Evolutionary conservation across 139 green algal species (phyloP).

Genomic region (Micractinium conductrix): DNA sequence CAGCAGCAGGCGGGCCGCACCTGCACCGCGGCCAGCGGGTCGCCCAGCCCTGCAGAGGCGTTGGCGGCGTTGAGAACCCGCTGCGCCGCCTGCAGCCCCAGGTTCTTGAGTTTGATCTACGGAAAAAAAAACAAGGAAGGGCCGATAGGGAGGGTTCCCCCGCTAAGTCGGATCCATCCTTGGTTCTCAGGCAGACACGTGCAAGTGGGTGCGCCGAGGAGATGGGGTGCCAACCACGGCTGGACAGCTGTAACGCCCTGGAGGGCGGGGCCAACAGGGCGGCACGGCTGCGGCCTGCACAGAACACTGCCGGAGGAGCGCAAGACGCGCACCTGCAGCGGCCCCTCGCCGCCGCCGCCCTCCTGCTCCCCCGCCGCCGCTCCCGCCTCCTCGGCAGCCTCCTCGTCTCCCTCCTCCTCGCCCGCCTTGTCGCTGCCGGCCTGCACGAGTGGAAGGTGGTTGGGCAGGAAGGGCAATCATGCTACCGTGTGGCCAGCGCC

Average conservation of each 20-base stretch:
- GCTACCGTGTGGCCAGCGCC: too few species aligned
- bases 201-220: too few species aligned
- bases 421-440: background rate
- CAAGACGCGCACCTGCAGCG: background rate
- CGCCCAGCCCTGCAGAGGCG: slow-evolving; percentile 14
- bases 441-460: background rate
- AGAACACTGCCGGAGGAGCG: background rate
- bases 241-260: too few species aligned
- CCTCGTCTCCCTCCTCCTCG: background rate
- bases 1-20: too few species aligned
- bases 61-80: slow-evolving; percentile 57
- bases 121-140: too few species aligned
- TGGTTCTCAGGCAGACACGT: too few species aligned
- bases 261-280: too few species aligned
- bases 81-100: slow-evolving; percentile 89
- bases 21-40: slow-evolving; percentile 79
- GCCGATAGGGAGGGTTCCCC: too few species aligned
- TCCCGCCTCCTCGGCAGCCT: slow-evolving; percentile 20
- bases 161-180: too few species aligned
- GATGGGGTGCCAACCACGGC: too few species aligned
- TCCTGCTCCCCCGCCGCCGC: background rate
- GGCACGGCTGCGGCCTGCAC: too few species aligned
- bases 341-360: background rate
- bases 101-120: slow-evolving; percentile 74
- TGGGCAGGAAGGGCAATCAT: background rate